These are phyloP conservation scores for Brassica carinata DNA, from an alignment of 345 rosid species.

Conservation along the genomic window DNA sequence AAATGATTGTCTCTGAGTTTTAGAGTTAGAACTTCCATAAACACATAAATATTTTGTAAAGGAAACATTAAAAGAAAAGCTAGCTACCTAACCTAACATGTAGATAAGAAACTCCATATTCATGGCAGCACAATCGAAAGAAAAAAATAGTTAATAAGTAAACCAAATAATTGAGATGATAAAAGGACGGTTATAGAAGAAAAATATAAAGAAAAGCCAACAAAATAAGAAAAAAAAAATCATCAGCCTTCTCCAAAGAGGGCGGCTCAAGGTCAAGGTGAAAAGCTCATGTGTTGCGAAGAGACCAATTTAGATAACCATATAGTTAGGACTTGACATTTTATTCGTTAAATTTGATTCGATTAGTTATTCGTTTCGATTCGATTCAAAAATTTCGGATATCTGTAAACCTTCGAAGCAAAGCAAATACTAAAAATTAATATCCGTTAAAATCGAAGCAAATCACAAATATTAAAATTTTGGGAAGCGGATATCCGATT, in stretches of 20 bases:
- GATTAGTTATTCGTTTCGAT: no score
- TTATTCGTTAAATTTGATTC: no score
- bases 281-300: constrained; percentile 29
- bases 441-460: no score
- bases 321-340: not conserved
- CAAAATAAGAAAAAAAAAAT: not conserved
- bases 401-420: no score
- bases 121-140: constrained; percentile 24
- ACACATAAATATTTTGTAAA: not conserved
- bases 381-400: no score
- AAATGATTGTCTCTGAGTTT: not conserved
- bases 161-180: constrained; percentile 36
- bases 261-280: constrained; percentile 39
- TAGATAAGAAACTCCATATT: constrained; percentile 24
- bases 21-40: not conserved
- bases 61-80: constrained; percentile 1
- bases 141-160: constrained; percentile 1
- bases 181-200: constrained; percentile 26
- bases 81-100: constrained; percentile 32
- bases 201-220: not conserved
- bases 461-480: no score
- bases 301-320: constrained; percentile 19
- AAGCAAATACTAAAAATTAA: no score
- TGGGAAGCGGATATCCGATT: no score
- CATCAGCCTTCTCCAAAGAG: constrained; percentile 15